Conservation (phyloP, 1,139 yeast species). For the Scheffersomyces quercinus region DNA sequence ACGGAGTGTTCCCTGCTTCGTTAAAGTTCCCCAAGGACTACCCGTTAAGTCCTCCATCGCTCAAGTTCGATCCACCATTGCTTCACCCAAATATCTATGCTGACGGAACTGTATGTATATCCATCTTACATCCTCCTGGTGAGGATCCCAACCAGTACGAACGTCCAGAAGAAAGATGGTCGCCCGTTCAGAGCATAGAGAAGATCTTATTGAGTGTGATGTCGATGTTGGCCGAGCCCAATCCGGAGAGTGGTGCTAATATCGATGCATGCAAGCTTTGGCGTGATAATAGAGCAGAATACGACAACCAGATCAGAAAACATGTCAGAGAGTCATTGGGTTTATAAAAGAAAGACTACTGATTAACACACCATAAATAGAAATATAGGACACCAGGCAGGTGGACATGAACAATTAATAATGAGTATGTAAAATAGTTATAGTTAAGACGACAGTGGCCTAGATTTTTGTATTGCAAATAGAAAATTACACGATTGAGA, state of each 20-base stretch:
- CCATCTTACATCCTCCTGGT: slow-evolving; percentile 93
- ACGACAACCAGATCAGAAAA: slow-evolving; percentile 59
- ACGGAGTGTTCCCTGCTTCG: slow-evolving; percentile 87
- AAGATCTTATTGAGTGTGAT: slow-evolving; percentile 88
- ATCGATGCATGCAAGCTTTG: slow-evolving; percentile 95
- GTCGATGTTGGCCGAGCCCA: slow-evolving; percentile 97
- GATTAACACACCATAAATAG: background rate
- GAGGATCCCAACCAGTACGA: slow-evolving; percentile 97
- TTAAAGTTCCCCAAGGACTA: slow-evolving; percentile 86
- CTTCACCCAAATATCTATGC: slow-evolving; percentile 92
- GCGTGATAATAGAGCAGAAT: slow-evolving; percentile 78
- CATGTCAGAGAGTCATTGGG: slow-evolving; percentile 73
- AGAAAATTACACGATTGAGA: too few species aligned
- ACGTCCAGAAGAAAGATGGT: slow-evolving; percentile 94
- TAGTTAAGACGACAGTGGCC: too few species aligned
- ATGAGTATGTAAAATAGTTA: too few species aligned
- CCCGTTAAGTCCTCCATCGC: slow-evolving; percentile 87
- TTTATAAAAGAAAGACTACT: slow-evolving; percentile 26
- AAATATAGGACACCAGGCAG: too few species aligned
- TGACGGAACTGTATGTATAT: slow-evolving; percentile 94
- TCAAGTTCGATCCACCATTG: slow-evolving; percentile 81
- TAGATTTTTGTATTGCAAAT: too few species aligned
- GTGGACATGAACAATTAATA: too few species aligned
- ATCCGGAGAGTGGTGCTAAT: slow-evolving; percentile 94
- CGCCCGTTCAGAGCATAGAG: slow-evolving; percentile 95